Base-by-base conservation (phyloP, 352 stramenopile genomes). In the Phytophthora litchii region DNA sequence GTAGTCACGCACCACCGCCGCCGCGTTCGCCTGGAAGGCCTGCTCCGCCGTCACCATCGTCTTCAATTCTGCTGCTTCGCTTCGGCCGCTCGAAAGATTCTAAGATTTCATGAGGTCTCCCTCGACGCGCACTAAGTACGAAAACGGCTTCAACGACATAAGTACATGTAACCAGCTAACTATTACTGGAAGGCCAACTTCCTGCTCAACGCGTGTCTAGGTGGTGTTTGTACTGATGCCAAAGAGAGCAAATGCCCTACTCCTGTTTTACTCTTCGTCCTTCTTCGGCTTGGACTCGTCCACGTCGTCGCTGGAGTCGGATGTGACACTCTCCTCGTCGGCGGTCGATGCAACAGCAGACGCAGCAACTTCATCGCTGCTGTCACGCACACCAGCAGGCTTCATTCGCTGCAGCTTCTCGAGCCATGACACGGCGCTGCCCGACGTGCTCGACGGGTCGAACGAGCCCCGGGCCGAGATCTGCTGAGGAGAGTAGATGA, bases 331-430 rank as follows among this genome's bases (percentile, higher is more conserved):
- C 23, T 76, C 43, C 40, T 70, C 60, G 29, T 72, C 69, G 12
- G 57, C 47, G 14, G 52, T 58, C 23, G 64, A 78, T 16, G 60
- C 54, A 25, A 69, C 47, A 11, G 51, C 55, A 27, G 56, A 70
- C 17, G 64, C 55, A 7, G 53, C 65, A 10, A 55, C 62, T 47
- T 74, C 73, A n/a, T 75, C 64, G 16, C 54, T 60, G 43, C 27
- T 65, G 23, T 67, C 42, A 52, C 79, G 63, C 42, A 83, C 43
- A 14, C 83, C 86, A 16, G 74, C 76, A 14, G 86, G 86, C 70
- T 89, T 92, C 86, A 95, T 95, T 29, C 80, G 84, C 74, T 95
- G 83, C 45, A 95, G 73, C 67, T 91, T 91, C 70, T 95, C 86
- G 56, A 95, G 67, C 86, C 86, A 95, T 56, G 86, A 93, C 50